Evolutionary conservation across 441 rosid species (phyloP).

Genomic region (Arabidopsis lyrata): DNA sequence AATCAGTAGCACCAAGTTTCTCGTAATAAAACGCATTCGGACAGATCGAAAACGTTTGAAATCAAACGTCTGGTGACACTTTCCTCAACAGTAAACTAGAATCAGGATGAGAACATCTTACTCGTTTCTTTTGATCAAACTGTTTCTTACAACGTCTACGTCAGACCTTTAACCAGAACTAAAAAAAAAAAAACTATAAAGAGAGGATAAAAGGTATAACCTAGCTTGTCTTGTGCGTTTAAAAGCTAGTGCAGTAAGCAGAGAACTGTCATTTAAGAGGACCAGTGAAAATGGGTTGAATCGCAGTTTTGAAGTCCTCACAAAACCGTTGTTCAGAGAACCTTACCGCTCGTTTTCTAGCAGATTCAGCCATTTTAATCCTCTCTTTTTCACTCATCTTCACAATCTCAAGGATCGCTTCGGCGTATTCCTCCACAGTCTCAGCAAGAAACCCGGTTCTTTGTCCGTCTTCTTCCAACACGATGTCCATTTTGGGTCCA

Average conservation of each 20-base stretch:
- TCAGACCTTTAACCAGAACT: not conserved
- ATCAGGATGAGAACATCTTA: no score
- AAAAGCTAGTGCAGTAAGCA: conserved; percentile 8
- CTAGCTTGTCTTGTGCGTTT: conserved; percentile 21
- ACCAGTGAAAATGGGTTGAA: conserved; percentile 52
- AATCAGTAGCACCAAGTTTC: no score
- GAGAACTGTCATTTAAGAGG: conserved; percentile 6
- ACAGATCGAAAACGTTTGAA: no score
- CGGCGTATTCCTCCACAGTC: conserved; percentile 70
- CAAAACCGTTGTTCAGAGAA: conserved; percentile 82
- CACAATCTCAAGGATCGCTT: conserved; percentile 64
- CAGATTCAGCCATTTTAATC: conserved; percentile 73
- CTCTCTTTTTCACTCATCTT: conserved; percentile 72
- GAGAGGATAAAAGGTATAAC: not conserved
- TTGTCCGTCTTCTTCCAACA: conserved; percentile 82
- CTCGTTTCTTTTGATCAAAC: conserved; percentile 1
- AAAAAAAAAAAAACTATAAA: not conserved
- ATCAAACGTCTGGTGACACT: not conserved
- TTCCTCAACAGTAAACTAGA: not conserved
- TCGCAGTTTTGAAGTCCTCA: conserved; percentile 72
- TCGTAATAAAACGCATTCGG: no score
- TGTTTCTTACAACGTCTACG: conserved; percentile 20
- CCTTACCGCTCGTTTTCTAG: conserved; percentile 70
- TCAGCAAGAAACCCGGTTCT: conserved; percentile 87
- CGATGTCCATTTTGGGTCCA: conserved; percentile 94